Evolutionary conservation across 352 stramenopile genomes (phyloP).

Genomic region (Phytophthora multivora): DNA sequence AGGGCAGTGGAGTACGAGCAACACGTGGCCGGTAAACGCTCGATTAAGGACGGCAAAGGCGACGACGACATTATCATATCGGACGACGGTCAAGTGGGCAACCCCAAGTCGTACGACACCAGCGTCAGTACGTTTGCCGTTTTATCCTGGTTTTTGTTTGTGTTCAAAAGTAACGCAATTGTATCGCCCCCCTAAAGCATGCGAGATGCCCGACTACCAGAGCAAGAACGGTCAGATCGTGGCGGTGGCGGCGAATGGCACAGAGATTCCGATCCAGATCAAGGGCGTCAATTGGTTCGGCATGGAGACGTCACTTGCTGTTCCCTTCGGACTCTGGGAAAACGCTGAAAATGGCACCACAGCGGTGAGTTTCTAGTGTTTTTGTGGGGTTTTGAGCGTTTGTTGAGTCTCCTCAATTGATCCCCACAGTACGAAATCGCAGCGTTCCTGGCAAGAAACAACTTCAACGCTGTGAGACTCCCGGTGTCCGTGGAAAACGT

Average conservation of each 20-base stretch:
- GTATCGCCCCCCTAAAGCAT: constrained; percentile 28
- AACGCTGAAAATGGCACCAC: constrained; percentile 78
- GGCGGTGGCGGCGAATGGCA: constrained; percentile 69
- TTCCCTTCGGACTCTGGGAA: constrained; percentile 80
- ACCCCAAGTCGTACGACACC: constrained; percentile 65
- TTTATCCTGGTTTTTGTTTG: background rate
- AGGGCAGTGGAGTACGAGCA: constrained; percentile 46
- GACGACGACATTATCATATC: constrained; percentile 42
- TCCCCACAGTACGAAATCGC: constrained; percentile 69
- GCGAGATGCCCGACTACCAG: constrained; percentile 72
- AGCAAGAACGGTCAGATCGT: constrained; percentile 74
- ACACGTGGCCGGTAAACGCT: constrained; percentile 33
- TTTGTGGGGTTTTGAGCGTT: background rate
- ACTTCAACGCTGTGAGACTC: constrained; percentile 82
- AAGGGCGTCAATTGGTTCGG: constrained; percentile 85
- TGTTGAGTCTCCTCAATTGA: background rate
- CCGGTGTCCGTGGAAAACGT: constrained; percentile 75
- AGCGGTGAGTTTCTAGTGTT: constrained; percentile 30
- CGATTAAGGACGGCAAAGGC: constrained; percentile 54
- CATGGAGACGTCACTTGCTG: constrained; percentile 72
- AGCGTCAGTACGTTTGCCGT: constrained; percentile 33
- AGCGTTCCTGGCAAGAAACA: constrained; percentile 76
- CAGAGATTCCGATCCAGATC: constrained; percentile 66
- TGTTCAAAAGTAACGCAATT: background rate
- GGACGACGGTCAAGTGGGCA: constrained; percentile 63